Evolutionary conservation across 306 rosid genomes (phyloP).

Genomic region (Lagenaria siceraria): DNA sequence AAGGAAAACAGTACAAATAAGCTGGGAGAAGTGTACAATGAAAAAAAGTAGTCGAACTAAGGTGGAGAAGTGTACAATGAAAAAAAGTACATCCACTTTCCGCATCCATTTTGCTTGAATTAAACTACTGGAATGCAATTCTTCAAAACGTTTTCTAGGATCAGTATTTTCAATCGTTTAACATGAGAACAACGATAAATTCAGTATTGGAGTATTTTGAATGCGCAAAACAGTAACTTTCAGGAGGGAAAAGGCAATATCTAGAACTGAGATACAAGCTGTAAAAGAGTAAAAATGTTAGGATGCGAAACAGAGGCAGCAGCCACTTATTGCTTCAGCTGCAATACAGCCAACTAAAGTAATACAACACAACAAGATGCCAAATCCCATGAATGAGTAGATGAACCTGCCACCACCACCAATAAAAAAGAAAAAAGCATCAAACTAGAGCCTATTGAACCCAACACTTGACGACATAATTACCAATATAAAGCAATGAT

Average conservation of each 20-base stretch:
- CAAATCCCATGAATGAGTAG: constrained; percentile 78
- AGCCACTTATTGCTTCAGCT: constrained; percentile 69
- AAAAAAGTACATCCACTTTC: not conserved
- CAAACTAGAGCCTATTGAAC: constrained; percentile 1
- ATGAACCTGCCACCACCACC: constrained; percentile 59
- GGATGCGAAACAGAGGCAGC: constrained; percentile 99
- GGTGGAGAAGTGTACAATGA: not conserved
- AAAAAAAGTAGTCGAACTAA: not conserved
- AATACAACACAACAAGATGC: constrained; percentile 51
- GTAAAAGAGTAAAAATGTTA: not conserved
- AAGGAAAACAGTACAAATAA: not conserved
- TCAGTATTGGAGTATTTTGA: not conserved
- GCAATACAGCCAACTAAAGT: constrained; percentile 80
- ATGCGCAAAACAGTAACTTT: not conserved
- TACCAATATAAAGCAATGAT: not conserved
- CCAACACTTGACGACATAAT: not conserved
- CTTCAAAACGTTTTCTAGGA: too few species aligned
- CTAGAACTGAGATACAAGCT: not conserved
- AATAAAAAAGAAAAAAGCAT: not conserved
- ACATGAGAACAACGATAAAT: not conserved
- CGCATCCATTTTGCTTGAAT: not conserved
- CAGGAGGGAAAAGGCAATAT: not conserved
- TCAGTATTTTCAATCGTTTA: not conserved
- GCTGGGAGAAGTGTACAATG: not conserved
- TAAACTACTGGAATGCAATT: not conserved